Conservation (phyloP, 2,329 filamentous ascomycete species). For the Truncatella angustata region DNA sequence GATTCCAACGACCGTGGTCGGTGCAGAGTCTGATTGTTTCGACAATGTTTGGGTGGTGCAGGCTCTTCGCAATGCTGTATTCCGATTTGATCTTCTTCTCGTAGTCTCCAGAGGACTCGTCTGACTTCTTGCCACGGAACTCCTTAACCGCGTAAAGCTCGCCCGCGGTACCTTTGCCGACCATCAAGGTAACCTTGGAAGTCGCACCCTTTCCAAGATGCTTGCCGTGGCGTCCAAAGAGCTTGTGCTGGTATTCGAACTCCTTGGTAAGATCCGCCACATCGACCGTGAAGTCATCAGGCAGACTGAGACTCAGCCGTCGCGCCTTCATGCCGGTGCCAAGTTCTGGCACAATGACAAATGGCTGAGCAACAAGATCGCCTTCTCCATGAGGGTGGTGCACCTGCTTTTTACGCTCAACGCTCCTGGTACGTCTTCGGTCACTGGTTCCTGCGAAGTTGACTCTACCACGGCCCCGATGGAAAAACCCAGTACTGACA, state of each 20-base stretch:
- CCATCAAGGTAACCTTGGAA: conserved; percentile 80
- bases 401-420: conserved; percentile 27
- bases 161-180: conserved; percentile 60
- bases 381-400: conserved; percentile 13
- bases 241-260: conserved; percentile 67
- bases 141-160: conserved; percentile 85
- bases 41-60: conserved; percentile 85
- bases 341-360: conserved; percentile 62
- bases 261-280: conserved; percentile 67
- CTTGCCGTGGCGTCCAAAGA: conserved; percentile 71
- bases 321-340: conserved; percentile 76
- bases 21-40: conserved; percentile 75
- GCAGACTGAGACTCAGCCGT: conserved; percentile 71
- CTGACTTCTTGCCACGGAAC: conserved; percentile 70
- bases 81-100: conserved; percentile 89
- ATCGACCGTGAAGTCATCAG: conserved; percentile 72
- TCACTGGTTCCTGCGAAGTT: conserved; percentile 37
- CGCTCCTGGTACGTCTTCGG: conserved; percentile 26
- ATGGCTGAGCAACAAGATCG: conserved; percentile 38
- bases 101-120: conserved; percentile 73
- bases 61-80: conserved; percentile 80
- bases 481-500: conserved; percentile 47
- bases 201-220: conserved; percentile 79
- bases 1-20: conserved; percentile 75
- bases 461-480: conserved; percentile 41